Percentiles rank a stretch among this genome's conserved stretches.
phyloP scores from a whole-genome alignment of 345 rosid species.

The Erodium maritimum region DNA sequence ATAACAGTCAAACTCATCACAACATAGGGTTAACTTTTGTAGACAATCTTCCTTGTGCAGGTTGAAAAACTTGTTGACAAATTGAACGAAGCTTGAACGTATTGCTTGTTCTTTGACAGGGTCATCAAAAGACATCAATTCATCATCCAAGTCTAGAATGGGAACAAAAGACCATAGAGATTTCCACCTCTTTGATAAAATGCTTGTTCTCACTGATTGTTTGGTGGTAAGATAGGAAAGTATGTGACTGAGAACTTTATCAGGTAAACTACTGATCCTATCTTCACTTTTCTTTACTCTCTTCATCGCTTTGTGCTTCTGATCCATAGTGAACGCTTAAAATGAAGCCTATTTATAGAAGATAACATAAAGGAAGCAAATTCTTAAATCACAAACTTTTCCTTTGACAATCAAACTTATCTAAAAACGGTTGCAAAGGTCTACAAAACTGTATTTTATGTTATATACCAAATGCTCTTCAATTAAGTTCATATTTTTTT shows the following conservation, averaged over 20 bases:
- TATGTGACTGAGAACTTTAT: slow-evolving; percentile 1
- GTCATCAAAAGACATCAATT: background rate
- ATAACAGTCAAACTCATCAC: no score
- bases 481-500: no score
- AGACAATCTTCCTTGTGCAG: background rate
- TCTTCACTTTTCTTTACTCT: background rate
- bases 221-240: slow-evolving; percentile 4
- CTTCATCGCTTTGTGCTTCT: background rate
- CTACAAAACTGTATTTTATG: no score
- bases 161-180: background rate
- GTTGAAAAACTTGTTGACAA: background rate
- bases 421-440: no score
- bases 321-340: no score
- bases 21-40: background rate
- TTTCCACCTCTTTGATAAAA: slow-evolving; percentile 5
- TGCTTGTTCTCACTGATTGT: slow-evolving; percentile 1
- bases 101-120: background rate
- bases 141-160: background rate
- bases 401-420: no score
- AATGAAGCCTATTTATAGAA: no score
- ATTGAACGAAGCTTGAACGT: background rate
- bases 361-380: no score
- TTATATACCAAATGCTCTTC: no score
- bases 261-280: slow-evolving; percentile 1
- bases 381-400: no score